Evolutionary conservation across 139 green algal species (phyloP), one percentile per base, ranked within the genome.

Genomic region (Asterochloris erici): DNA sequence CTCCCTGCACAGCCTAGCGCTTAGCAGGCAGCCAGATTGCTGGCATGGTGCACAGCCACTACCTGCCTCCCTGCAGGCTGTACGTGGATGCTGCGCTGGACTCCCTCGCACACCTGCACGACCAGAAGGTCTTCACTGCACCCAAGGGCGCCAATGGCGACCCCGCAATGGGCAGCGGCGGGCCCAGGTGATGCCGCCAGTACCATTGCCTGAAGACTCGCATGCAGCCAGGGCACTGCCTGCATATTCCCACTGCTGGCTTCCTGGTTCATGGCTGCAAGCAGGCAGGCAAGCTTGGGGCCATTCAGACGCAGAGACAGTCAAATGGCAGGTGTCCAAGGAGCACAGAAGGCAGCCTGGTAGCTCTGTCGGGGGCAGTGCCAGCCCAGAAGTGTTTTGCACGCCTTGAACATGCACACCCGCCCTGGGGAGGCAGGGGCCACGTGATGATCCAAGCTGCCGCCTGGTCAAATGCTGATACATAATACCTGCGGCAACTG

Each of bases 51-150:
- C 38, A 54, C 38, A 54, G 38, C 38, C 38, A 54, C 38, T 54
- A 2, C 38, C 38, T 54, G 38, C 38, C 38, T 54, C 68, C 24
- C 70, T 81, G 63, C 80, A 85, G 84, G 54, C 66, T 86, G 28
- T 69, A 68, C 17, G 79, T 75, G 19, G 85, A 84, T 24, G 54
- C 78, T 66, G 78, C 78, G 62, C 71, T 91, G 11, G 90, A 94
- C 84, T 91, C 79, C 26, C 81, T 96, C 73, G 81, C 93, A 74
- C 91, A 95, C 78, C 88, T 96, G 82, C 91, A 94, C 76, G 73
- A 86, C 63, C 84, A 80, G 77, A 88, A 86, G 24, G 78, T 73
- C 15, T 86, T 81, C 24, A 63, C 68, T 11, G 89, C 71, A 0
- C 71, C 79, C 63, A 84, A 82, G 27, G 93, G 93, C 1, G 74